Percentiles rank a stretch among this genome's conserved stretches.
Evolutionary conservation across 305 asterid genomes (phyloP).

Genomic region (Rubia peregrina): DNA sequence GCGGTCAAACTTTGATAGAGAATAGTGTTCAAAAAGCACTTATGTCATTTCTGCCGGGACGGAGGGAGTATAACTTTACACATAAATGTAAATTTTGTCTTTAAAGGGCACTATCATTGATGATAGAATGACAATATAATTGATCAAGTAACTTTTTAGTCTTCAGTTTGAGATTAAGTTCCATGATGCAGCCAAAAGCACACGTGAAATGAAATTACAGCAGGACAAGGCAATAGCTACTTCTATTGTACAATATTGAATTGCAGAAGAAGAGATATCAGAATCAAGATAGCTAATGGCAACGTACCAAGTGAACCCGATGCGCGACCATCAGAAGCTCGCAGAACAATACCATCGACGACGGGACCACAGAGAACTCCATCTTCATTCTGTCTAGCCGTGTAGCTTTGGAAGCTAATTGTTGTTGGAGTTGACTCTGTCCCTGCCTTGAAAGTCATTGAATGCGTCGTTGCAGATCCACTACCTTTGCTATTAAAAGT

Average conservation of each 20-base stretch:
- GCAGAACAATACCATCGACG: slow-evolving; percentile 40
- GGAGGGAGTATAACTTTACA: neutral
- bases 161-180: neutral
- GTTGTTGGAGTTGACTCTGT: slow-evolving; percentile 29
- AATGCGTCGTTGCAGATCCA: slow-evolving; percentile 43
- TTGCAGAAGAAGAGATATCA: slow-evolving; percentile 10
- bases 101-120: neutral
- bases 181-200: neutral
- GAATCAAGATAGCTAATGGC: neutral
- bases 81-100: slow-evolving; percentile 1
- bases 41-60: too few relatives aligned
- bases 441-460: slow-evolving; percentile 34
- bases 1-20: too few relatives aligned
- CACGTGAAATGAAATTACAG: neutral
- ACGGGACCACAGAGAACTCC: slow-evolving; percentile 58
- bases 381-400: slow-evolving; percentile 29
- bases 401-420: slow-evolving; percentile 48
- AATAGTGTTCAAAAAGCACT: too few relatives aligned
- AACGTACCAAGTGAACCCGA: slow-evolving; percentile 7
- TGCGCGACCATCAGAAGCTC: slow-evolving; percentile 13
- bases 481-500: slow-evolving; percentile 45
- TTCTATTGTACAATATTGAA: neutral
- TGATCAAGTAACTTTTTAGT: neutral
- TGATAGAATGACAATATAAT: neutral
- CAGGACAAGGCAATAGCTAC: neutral